Conservation (phyloP, 176 grass and related monocot species). For the Aegilops bicornis region DNA sequence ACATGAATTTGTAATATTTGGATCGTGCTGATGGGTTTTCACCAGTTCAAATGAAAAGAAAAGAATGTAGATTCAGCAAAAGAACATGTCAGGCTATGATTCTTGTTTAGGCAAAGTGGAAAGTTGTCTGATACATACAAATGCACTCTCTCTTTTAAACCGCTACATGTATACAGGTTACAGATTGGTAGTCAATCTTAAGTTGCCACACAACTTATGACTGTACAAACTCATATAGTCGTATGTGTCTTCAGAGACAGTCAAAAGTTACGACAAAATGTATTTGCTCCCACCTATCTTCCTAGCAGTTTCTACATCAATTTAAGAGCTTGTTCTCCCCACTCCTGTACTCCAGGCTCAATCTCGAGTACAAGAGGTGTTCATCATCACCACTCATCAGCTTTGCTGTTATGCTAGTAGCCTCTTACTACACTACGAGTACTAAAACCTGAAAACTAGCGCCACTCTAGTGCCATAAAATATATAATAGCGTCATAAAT, state of each 20-base stretch:
- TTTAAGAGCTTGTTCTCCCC: not conserved
- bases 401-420: not conserved
- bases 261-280: too few relatives aligned
- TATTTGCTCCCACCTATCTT: too few relatives aligned
- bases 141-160: not conserved
- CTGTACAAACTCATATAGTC: not conserved
- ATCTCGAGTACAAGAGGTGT: not conserved
- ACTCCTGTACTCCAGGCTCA: not conserved
- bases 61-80: too few relatives aligned
- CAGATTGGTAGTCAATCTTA: not conserved
- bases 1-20: not conserved
- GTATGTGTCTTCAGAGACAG: too few relatives aligned
- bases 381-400: not conserved
- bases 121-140: not conserved
- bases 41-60: not conserved
- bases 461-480: not conserved
- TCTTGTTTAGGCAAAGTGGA: not conserved
- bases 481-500: not conserved
- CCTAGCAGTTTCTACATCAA: not conserved
- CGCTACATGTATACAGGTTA: not conserved
- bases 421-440: not conserved
- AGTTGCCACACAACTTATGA: not conserved
- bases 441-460: not conserved
- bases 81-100: not conserved
- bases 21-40: not conserved